A percentile compares a stretch with the other conserved stretches of the same genome.
These are phyloP conservation scores for Fragosphaeria purpurea DNA, from an alignment of 2,329 filamentous ascomycete species.

Conservation along the genomic window DNA sequence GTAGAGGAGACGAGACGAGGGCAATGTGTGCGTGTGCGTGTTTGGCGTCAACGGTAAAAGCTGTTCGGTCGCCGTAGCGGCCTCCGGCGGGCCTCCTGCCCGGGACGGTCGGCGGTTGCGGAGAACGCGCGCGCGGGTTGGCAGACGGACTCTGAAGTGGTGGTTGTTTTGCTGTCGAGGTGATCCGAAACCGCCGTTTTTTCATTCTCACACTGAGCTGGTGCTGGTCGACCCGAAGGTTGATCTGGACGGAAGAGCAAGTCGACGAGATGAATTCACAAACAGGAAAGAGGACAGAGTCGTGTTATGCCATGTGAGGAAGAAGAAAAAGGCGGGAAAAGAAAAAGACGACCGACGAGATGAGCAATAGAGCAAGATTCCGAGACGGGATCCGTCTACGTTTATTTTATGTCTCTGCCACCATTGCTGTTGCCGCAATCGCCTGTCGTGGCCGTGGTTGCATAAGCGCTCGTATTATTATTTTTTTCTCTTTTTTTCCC, in stretches of 20 bases:
- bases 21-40: not conserved
- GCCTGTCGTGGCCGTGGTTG: too few relatives aligned
- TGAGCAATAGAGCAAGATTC: not conserved
- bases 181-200: conserved; percentile 31
- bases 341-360: not conserved
- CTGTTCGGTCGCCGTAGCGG: conserved; percentile 24
- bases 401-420: too few relatives aligned
- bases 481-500: too few relatives aligned
- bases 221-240: not conserved
- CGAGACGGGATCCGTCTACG: too few relatives aligned
- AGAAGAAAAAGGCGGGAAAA: not conserved
- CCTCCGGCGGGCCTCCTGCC: conserved; percentile 21
- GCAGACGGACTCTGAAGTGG: conserved; percentile 31
- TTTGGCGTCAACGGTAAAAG: not conserved
- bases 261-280: not conserved
- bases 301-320: not conserved
- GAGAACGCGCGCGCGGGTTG: conserved; percentile 28
- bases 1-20: not conserved
- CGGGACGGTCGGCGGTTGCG: conserved; percentile 33
- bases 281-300: not conserved
- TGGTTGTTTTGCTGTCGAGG: conserved; percentile 12
- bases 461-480: too few relatives aligned
- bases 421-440: too few relatives aligned
- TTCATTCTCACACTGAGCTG: conserved; percentile 12
- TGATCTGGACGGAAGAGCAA: not conserved